These are phyloP conservation scores for Botrytis medusae DNA, from an alignment of 2,329 filamentous ascomycete genomes.

Conservation along the genomic window DNA sequence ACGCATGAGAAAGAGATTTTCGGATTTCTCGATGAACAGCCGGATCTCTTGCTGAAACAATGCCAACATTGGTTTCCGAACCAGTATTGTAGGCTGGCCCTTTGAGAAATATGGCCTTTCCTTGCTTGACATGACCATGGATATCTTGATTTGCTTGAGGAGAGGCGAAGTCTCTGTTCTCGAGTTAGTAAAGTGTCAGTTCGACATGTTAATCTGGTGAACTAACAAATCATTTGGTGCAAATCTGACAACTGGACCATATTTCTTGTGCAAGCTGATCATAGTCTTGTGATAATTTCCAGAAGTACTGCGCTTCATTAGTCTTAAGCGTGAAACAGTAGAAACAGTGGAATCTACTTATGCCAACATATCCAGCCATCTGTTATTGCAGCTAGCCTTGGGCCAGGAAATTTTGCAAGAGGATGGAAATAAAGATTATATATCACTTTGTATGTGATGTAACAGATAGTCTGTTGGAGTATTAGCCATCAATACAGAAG, in stretches of 20 bases:
- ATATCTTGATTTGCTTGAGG: slow-evolving; percentile 19
- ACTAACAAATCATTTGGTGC: slow-evolving; percentile 14
- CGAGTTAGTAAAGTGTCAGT: background rate
- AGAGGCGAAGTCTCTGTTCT: slow-evolving; percentile 13
- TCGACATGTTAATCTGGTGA: background rate
- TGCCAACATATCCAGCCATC: slow-evolving; percentile 12
- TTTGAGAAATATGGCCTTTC: slow-evolving; percentile 9
- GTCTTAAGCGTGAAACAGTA: background rate
- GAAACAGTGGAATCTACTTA: background rate
- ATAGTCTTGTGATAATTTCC: slow-evolving; percentile 8
- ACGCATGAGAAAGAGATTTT: slow-evolving; percentile 34
- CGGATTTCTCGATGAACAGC: slow-evolving; percentile 23
- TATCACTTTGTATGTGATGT: slow-evolving; percentile 10
- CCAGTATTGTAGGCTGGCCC: slow-evolving; percentile 8
- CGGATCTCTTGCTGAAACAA: slow-evolving; percentile 22
- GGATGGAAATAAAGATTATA: slow-evolving; percentile 20
- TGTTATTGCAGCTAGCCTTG: slow-evolving; percentile 15
- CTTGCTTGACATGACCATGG: slow-evolving; percentile 20
- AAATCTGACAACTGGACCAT: slow-evolving; percentile 12
- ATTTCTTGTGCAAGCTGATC: slow-evolving; percentile 7
- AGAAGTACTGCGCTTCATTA: background rate
- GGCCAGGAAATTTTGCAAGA: slow-evolving; percentile 20
- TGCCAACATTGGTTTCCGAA: background rate
- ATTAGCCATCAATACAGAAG: background rate
- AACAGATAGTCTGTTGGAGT: background rate